Evolutionary conservation across 257 asterid species (phyloP), one percentile per base, ranked within the genome.

Genomic region (Henckelia pumila): DNA sequence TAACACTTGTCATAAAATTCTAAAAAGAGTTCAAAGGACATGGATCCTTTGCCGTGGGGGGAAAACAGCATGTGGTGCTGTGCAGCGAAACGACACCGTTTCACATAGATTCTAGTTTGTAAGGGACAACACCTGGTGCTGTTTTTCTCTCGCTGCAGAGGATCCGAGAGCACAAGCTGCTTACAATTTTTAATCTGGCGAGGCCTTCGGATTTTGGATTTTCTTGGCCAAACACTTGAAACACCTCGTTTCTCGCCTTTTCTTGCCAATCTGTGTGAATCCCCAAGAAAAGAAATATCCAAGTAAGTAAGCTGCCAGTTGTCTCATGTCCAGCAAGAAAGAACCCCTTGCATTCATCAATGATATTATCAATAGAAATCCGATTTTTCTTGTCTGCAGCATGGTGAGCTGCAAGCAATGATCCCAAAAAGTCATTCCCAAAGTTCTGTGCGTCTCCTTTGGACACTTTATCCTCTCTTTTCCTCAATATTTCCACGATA

Each of bases 201-300:
- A 77, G 79, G 58, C 78, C 76, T 61, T 77, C 83, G 6, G 78
- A 60, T 30, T 74, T 77, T 4, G 83, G 82, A 64, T 73, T 75
- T n/a, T 64, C 61, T 8, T 71, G 19, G 40, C 80, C 85, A 29
- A 77, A 80, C 13, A 75, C n/a, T 33, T 71, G 65, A 22, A 77
- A 2, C 11, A 70, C 79, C 59, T 82, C 87, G 9, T 80, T 44
- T 49, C 88, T 78, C 29, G 83, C 91, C 56, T 80, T 83, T 10
- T 87, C 86, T 73, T 87, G 95, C 89, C 95, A 84, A 52, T 87
- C 89, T 24, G 80, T 78, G 81, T 85, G 82, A 37, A 81, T 68
- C 52, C 88, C 81, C 10, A 84, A 64, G 58, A 85, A 87, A 13
- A 87, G 61, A 64, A 71, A 1, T 19, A 76, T 75, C 95, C 89